A percentile compares a stretch with the other conserved stretches of the same genome.
Conservation (phyloP, 257 asterid species). For the Solanum microdontum region DNA sequence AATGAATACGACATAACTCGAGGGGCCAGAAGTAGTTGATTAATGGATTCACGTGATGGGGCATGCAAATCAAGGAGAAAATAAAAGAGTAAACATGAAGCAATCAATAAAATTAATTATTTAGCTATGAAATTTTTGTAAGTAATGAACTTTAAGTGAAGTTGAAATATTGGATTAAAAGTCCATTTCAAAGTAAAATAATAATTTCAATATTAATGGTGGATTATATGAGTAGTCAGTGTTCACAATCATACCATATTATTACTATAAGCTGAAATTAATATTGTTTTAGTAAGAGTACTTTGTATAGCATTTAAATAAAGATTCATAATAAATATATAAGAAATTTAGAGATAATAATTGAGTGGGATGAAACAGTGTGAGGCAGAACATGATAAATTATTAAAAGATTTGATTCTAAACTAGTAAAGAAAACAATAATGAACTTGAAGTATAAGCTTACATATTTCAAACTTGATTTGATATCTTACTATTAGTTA, state of each 20-base stretch:
- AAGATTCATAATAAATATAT: too few relatives aligned
- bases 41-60: background rate
- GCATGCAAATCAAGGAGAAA: background rate
- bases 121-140: background rate
- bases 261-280: too few relatives aligned
- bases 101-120: too few relatives aligned
- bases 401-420: too few relatives aligned
- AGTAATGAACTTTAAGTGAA: background rate
- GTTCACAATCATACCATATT: background rate
- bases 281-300: too few relatives aligned
- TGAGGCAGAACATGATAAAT: too few relatives aligned
- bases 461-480: background rate
- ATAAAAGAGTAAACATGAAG: background rate
- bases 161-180: background rate
- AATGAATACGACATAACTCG: background rate
- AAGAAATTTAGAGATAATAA: too few relatives aligned
- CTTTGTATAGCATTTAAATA: too few relatives aligned
- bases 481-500: background rate
- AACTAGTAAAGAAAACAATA: too few relatives aligned
- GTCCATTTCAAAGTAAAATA: background rate
- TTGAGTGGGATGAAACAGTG: too few relatives aligned
- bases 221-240: background rate
- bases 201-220: too few relatives aligned
- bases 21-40: background rate
- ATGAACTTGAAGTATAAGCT: background rate